A percentile compares a stretch with the other conserved stretches of the same genome.
phyloP scores from a whole-genome alignment of 176 grass and related monocot genomes.

The Hsuehochloa calcarea region DNA sequence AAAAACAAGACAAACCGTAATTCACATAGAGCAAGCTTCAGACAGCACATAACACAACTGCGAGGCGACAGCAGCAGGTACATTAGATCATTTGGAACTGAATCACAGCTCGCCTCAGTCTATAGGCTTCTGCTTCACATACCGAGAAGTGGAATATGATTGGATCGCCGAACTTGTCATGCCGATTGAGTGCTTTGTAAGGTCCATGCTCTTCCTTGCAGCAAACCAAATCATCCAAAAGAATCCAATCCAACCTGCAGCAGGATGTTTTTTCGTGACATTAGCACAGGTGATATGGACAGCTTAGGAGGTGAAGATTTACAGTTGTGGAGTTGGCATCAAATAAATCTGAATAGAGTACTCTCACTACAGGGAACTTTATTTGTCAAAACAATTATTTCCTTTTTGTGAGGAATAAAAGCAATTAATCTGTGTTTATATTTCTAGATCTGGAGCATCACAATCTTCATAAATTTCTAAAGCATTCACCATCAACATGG shows the following conservation, averaged over 20 bases:
- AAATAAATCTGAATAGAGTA: background rate
- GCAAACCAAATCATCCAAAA: constrained; percentile 71
- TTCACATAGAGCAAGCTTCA: constrained; percentile 13
- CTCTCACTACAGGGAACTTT: background rate
- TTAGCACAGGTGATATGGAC: background rate
- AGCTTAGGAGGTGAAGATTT: background rate
- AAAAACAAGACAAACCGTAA: constrained; percentile 23
- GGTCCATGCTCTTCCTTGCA: constrained; percentile 65
- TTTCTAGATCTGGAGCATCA: constrained; percentile 15
- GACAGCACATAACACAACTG: background rate
- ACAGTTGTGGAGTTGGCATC: background rate
- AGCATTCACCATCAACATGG: background rate
- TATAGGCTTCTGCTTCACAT: constrained; percentile 10
- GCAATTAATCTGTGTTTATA: background rate
- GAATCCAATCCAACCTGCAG: constrained; percentile 84
- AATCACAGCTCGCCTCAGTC: constrained; percentile 18
- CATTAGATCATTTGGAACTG: background rate
- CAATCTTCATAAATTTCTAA: constrained; percentile 8
- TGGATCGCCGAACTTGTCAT: constrained; percentile 64
- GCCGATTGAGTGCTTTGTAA: constrained; percentile 59
- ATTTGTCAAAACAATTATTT: background rate
- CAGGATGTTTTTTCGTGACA: background rate
- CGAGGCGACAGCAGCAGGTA: background rate
- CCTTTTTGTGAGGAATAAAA: background rate
- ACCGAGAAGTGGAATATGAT: constrained; percentile 54